phyloP scores from a whole-genome alignment of 768 basidiomycete species.

The Leucogyrophana mollusca region DNA sequence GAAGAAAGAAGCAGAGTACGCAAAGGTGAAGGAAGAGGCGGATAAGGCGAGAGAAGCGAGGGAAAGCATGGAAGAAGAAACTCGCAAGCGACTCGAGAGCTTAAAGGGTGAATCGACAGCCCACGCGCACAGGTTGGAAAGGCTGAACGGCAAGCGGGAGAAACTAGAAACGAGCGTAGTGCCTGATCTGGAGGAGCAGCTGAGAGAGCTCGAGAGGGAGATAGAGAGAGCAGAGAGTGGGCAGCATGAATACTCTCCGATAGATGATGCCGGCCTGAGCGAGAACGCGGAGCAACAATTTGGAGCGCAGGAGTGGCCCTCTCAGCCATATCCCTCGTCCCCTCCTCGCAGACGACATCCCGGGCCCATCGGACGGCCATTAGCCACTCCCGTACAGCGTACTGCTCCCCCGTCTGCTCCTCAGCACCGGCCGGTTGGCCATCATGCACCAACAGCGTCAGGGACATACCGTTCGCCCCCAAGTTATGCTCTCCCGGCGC shows the following conservation, averaged over 20 bases:
- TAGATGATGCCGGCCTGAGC: not conserved
- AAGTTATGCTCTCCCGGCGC: slow-evolving; percentile 12
- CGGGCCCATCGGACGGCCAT: slow-evolving; percentile 26
- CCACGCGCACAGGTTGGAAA: slow-evolving; percentile 64
- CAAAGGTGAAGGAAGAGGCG: slow-evolving; percentile 41
- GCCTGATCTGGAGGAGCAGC: slow-evolving; percentile 66
- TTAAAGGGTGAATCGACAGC: slow-evolving; percentile 57
- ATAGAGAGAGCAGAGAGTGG: slow-evolving; percentile 43
- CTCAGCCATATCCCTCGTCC: too few species aligned
- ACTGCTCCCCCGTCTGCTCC: slow-evolving; percentile 12
- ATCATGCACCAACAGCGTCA: slow-evolving; percentile 26
- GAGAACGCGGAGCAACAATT: not conserved
- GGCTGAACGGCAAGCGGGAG: slow-evolving; percentile 61
- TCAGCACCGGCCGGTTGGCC: slow-evolving; percentile 21
- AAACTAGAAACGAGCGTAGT: slow-evolving; percentile 59
- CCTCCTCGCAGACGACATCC: too few species aligned
- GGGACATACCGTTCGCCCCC: slow-evolving; percentile 15
- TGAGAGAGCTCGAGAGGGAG: slow-evolving; percentile 58
- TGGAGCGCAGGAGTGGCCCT: slow-evolving; percentile 21
- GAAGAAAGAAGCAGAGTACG: slow-evolving; percentile 40
- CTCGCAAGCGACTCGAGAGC: slow-evolving; percentile 52
- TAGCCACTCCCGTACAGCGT: slow-evolving; percentile 7
- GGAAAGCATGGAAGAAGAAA: slow-evolving; percentile 47
- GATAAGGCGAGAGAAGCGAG: slow-evolving; percentile 43
- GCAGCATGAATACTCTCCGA: slow-evolving; percentile 17